These are phyloP conservation scores for Penicillium ucsense DNA, from an alignment of 495 filamentous ascomycete species.

Conservation along the genomic window DNA sequence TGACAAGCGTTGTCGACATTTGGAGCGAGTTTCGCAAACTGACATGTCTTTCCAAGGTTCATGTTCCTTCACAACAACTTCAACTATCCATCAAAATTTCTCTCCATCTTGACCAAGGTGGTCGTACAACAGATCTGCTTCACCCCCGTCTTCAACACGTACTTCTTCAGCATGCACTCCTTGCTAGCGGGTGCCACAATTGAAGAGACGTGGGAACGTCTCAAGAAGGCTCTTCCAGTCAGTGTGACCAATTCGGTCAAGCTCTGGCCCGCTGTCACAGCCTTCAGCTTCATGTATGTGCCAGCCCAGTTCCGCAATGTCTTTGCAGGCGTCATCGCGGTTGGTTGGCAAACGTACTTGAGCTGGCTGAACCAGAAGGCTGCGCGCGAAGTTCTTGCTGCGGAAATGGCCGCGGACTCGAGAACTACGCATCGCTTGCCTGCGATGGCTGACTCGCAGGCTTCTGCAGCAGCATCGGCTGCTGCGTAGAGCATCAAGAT, in stretches of 20 bases:
- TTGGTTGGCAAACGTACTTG: slow-evolving; percentile 90
- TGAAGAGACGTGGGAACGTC: slow-evolving; percentile 53
- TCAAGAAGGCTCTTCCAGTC: slow-evolving; percentile 65
- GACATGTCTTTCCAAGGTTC: slow-evolving; percentile 46
- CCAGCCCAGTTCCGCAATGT: slow-evolving; percentile 67
- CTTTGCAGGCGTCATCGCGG: slow-evolving; percentile 66
- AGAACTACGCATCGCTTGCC: not conserved
- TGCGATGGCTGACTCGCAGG: slow-evolving; percentile 2
- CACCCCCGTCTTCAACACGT: slow-evolving; percentile 79
- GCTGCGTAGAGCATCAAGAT: slow-evolving; percentile 12
- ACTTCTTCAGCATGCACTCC: slow-evolving; percentile 85
- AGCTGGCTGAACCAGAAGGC: slow-evolving; percentile 70
- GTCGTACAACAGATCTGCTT: slow-evolving; percentile 72
- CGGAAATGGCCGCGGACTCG: slow-evolving; percentile 18
- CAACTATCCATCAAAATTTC: slow-evolving; percentile 63
- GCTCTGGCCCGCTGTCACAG: slow-evolving; percentile 83
- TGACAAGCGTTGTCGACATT: not conserved
- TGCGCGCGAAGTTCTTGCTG: slow-evolving; percentile 42
- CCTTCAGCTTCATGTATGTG: slow-evolving; percentile 79
- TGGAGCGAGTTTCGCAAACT: not conserved
- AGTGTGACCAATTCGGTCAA: slow-evolving; percentile 74
- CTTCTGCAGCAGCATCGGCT: slow-evolving; percentile 8
- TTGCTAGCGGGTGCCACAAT: slow-evolving; percentile 48
- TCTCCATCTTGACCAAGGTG: slow-evolving; percentile 68
- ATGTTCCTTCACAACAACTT: slow-evolving; percentile 69